Evolutionary conservation across 768 basidiomycete species (phyloP).

Genomic region (Nidularia pulvinata): DNA sequence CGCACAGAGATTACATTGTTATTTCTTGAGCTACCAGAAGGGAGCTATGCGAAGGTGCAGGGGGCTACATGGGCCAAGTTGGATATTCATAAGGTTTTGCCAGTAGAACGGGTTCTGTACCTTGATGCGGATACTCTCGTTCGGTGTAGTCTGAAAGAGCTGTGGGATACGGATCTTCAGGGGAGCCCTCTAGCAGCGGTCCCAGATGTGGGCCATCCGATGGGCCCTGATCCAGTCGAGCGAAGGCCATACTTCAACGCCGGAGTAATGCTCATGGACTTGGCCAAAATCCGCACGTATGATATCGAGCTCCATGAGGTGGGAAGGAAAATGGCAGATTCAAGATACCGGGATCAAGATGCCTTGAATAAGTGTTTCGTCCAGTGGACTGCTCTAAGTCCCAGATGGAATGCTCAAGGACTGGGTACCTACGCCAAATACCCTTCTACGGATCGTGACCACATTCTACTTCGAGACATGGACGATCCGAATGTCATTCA

Average conservation of each 20-base stretch:
- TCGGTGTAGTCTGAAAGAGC: slow-evolving; percentile 27
- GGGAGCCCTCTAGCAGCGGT: slow-evolving; percentile 42
- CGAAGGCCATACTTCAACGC: slow-evolving; percentile 49
- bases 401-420: slow-evolving; percentile 58
- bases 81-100: slow-evolving; percentile 41
- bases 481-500: slow-evolving; percentile 46
- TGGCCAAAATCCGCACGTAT: slow-evolving; percentile 30
- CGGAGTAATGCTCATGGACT: slow-evolving; percentile 51
- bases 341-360: slow-evolving; percentile 47
- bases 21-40: slow-evolving; percentile 34
- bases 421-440: slow-evolving; percentile 49
- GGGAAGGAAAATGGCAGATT: slow-evolving; percentile 19
- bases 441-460: slow-evolving; percentile 28
- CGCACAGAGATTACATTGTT: slow-evolving; percentile 31
- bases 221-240: slow-evolving; percentile 37
- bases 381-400: slow-evolving; percentile 37
- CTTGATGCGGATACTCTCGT: slow-evolving; percentile 54
- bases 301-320: slow-evolving; percentile 19
- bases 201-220: slow-evolving; percentile 47
- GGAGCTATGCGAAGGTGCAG: slow-evolving; percentile 18
- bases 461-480: slow-evolving; percentile 29
- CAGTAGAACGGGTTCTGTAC: slow-evolving; percentile 49
- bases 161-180: slow-evolving; percentile 46
- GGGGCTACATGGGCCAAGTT: slow-evolving; percentile 49
- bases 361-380: slow-evolving; percentile 44